Evolutionary conservation across 208 protist genomes (phyloP), one percentile per base, ranked within the genome.

Genomic region (Trypanosoma platydactyli): DNA sequence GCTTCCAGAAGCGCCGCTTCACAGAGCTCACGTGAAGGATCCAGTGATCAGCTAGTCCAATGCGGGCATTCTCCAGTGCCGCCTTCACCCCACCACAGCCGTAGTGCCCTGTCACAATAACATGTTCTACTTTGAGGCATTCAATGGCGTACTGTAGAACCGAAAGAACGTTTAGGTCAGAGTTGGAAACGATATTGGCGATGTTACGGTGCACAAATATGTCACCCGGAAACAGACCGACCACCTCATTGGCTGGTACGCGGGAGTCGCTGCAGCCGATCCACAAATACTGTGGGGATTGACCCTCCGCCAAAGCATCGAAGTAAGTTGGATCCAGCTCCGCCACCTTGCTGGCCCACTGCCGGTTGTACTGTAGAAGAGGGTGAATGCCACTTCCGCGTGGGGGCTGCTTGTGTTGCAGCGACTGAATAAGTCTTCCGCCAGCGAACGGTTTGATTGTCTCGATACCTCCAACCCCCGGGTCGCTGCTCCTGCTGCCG

Each of bases 121-220:
- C 90, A 56, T 98, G 94, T 58, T 96, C 80, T 24, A 97, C 92
- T 58, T 96, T 84, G 15, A 98, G 79, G 41, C 95, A 86, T 29
- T 97, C 91, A 15, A 98, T 91, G 1, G 95, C 94, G 72, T 93
- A 98, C 72, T 98, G 89, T 27, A 98, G 60, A 16, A 96, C 94
- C 0, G 93, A 86, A 5, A 97, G 81, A 22, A 74, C 77, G 81
- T 98, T 98, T 11, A 97, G 64, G 65, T 98, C 94, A 20, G 84
- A 91, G 70, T 94, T 88, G 59, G 75, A 83, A 13, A 96, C 84
- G 20, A 98, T 87, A 66, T 98, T 98, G 22, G 91, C 96, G 35
- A 98, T 91, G 77, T 98, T 98, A 35, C 96, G 82, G 68, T 98
- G 94, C 29, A 98, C 93, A 79, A 98, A 98, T 27, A 98, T 71